Evolutionary conservation across 1,139 yeast species (phyloP).

Genomic region (Yamadazyma conglobata): DNA sequence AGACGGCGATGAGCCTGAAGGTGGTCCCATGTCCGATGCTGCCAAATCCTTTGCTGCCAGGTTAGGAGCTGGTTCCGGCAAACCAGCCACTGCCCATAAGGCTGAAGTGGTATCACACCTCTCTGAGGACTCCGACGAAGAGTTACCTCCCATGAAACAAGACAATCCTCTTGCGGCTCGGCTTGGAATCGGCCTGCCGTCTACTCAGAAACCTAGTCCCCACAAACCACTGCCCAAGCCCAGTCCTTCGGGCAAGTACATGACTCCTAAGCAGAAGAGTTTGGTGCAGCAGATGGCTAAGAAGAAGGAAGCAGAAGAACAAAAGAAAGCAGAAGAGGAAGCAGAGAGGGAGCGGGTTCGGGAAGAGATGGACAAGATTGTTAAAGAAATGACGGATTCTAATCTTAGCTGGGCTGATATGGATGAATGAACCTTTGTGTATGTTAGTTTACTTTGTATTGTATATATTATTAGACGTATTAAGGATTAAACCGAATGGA

Average conservation of each 20-base stretch:
- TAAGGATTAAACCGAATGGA: slow-evolving; percentile 1
- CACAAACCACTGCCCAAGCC: neutral
- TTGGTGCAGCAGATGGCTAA: slow-evolving; percentile 3
- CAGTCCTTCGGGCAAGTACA: slow-evolving; percentile 3
- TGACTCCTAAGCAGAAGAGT: slow-evolving; percentile 12
- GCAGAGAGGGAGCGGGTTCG: slow-evolving; percentile 13
- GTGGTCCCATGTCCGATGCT: slow-evolving; percentile 25
- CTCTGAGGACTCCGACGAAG: slow-evolving; percentile 1
- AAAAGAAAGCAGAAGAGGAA: slow-evolving; percentile 9
- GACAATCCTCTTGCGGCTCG: slow-evolving; percentile 6
- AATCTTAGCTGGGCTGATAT: slow-evolving; percentile 33
- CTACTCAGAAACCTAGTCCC: slow-evolving; percentile 1
- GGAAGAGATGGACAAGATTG: slow-evolving; percentile 28
- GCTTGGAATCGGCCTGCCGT: slow-evolving; percentile 2
- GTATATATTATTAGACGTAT: slow-evolving; percentile 1
- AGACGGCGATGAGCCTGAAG: slow-evolving; percentile 12
- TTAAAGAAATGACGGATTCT: slow-evolving; percentile 28
- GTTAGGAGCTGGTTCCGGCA: slow-evolving; percentile 14
- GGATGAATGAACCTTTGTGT: slow-evolving; percentile 10
- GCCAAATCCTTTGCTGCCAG: slow-evolving; percentile 27
- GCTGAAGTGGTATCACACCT: neutral
- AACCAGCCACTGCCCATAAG: slow-evolving; percentile 1
- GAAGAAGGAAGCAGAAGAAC: slow-evolving; percentile 10
- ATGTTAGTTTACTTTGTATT: neutral
- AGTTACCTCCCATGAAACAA: slow-evolving; percentile 5